A percentile compares a stretch with the other conserved stretches of the same genome.
Conservation (phyloP, 2,329 filamentous ascomycete genomes). For the Apiospora pterosperma region DNA sequence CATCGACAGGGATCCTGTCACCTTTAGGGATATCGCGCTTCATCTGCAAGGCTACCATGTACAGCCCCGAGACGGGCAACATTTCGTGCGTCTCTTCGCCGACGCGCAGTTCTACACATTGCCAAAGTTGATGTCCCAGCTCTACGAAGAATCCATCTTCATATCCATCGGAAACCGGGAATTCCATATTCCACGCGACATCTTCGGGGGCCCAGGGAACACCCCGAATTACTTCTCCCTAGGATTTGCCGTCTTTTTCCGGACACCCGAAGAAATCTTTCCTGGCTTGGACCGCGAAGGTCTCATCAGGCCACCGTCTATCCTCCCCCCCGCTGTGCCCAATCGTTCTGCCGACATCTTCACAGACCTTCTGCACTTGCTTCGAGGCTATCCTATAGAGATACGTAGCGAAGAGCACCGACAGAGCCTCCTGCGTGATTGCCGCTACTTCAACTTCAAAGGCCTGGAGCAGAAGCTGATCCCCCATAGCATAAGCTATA, state of each 20-base stretch:
- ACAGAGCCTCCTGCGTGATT: conserved; percentile 74
- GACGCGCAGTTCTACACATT: conserved; percentile 94
- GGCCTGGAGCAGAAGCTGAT: conserved; percentile 86
- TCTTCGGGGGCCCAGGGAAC: conserved; percentile 83
- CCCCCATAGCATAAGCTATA: conserved; percentile 71
- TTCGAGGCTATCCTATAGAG: conserved; percentile 78
- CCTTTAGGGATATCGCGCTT: conserved; percentile 83
- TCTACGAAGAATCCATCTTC: conserved; percentile 89
- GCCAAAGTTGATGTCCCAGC: conserved; percentile 82
- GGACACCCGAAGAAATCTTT: conserved; percentile 74
- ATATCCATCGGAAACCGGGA: conserved; percentile 83
- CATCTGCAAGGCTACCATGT: conserved; percentile 94
- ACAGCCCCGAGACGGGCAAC: conserved; percentile 72
- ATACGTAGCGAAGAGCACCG: conserved; percentile 77
- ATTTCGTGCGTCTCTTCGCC: conserved; percentile 90
- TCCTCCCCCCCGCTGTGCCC: conserved; percentile 77
- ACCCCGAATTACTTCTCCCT: conserved; percentile 95
- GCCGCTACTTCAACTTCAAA: conserved; percentile 89
- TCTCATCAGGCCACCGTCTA: conserved; percentile 81
- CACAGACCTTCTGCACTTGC: conserved; percentile 73
- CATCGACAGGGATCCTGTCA: conserved; percentile 88
- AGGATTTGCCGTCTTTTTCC: conserved; percentile 86
- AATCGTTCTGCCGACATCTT: conserved; percentile 83
- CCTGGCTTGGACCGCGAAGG: conserved; percentile 77
- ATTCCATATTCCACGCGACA: conserved; percentile 85